A percentile compares a stretch with the other conserved stretches of the same genome.
Conservation (phyloP, 306 rosid species). For the Fragaria nilgerrensis region DNA sequence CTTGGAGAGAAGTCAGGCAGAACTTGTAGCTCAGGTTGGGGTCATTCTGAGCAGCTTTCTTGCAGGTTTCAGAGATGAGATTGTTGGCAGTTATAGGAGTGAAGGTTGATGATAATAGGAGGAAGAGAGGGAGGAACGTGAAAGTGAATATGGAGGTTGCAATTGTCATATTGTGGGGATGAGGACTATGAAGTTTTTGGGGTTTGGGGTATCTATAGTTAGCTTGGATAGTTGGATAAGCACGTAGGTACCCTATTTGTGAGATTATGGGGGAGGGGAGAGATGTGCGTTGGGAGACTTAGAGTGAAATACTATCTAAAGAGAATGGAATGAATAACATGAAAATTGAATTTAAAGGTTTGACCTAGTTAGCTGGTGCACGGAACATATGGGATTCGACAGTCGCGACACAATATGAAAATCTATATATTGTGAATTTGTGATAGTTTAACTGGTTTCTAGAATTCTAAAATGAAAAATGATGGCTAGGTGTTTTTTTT, state of each 20-base stretch:
- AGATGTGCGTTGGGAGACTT: background rate
- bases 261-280: background rate
- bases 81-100: conserved; percentile 13
- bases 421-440: too few species aligned
- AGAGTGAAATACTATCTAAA: background rate
- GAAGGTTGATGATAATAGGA: conserved; percentile 14
- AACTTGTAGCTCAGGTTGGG: conserved; percentile 63
- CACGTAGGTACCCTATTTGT: background rate
- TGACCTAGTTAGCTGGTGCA: background rate
- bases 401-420: background rate
- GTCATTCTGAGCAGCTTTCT: conserved; percentile 41
- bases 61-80: conserved; percentile 58
- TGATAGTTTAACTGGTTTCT: too few species aligned
- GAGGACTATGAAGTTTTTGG: background rate
- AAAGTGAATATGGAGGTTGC: conserved; percentile 11
- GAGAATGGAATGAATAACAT: background rate
- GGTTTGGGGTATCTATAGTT: conserved; percentile 5
- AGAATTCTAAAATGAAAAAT: too few species aligned
- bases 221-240: background rate
- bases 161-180: conserved; percentile 7
- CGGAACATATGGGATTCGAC: background rate
- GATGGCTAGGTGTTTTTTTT: too few species aligned
- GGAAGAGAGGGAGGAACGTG: conserved; percentile 17
- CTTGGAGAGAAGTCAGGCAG: conserved; percentile 50
- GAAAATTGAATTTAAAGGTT: background rate